Percentiles rank a stretch among this genome's conserved stretches.
Conservation (phyloP, 176 grass and related monocot species). For the Luzula sylvatica region DNA sequence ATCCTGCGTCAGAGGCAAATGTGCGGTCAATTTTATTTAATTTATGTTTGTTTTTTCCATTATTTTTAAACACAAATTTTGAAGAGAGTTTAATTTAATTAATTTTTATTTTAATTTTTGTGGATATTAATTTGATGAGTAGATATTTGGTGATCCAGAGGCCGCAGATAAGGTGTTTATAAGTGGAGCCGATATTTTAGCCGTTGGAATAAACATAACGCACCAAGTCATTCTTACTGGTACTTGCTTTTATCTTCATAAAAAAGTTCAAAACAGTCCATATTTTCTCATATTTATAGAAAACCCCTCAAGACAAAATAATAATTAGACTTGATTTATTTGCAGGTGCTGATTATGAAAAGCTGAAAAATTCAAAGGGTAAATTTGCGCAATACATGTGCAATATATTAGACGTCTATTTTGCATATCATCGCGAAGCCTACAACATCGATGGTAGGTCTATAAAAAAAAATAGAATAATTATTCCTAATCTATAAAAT, state of each 20-base stretch:
- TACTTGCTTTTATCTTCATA: too few relatives aligned
- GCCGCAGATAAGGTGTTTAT: conserved; percentile 89
- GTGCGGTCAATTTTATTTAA: conserved; percentile 23
- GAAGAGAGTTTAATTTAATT: neutral
- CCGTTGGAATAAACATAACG: conserved; percentile 76
- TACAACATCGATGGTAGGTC: conserved; percentile 58
- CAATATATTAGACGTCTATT: conserved; percentile 79
- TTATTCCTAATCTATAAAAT: neutral
- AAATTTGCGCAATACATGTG: conserved; percentile 73
- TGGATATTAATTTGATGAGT: conserved; percentile 17
- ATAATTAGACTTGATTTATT: neutral
- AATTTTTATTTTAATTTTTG: neutral
- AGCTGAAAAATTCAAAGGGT: conserved; percentile 45
- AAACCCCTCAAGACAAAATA: too few relatives aligned
- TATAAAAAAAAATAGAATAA: neutral
- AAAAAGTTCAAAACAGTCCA: too few relatives aligned
- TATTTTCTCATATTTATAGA: too few relatives aligned
- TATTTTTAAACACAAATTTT: neutral
- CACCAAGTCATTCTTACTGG: conserved; percentile 87
- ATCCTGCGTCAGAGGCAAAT: conserved; percentile 87
- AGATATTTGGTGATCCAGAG: conserved; percentile 85
- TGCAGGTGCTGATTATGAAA: conserved; percentile 59
- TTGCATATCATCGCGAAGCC: conserved; percentile 58
- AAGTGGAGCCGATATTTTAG: conserved; percentile 80
- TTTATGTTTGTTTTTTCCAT: neutral